These are phyloP conservation scores for Chrysanthemum lavandulifolium DNA, from an alignment of 129 eudicot species.

Conservation along the genomic window DNA sequence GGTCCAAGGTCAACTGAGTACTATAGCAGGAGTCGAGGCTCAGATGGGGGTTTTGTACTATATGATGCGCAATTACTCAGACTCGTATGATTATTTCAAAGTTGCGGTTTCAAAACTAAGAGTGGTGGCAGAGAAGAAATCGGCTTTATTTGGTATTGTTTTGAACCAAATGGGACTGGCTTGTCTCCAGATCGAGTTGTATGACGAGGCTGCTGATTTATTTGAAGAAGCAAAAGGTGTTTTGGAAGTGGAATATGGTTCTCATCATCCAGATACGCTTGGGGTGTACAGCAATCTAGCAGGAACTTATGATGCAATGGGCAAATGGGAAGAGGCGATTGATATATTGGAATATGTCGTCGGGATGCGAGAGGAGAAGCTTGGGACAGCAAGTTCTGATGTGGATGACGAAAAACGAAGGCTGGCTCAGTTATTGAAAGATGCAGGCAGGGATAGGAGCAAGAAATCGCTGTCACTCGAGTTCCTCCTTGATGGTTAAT, in stretches of 20 bases:
- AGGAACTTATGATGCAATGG: constrained; percentile 96
- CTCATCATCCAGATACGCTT: constrained; percentile 79
- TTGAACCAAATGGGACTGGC: constrained; percentile 88
- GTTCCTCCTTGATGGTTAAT: constrained; percentile 48
- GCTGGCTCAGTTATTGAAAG: constrained; percentile 55
- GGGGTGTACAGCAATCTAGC: constrained; percentile 94
- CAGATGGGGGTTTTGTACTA: constrained; percentile 83
- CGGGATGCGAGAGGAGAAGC: constrained; percentile 79
- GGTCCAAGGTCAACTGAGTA: constrained; percentile 60
- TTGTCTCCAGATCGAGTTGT: constrained; percentile 59
- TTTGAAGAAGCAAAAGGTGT: constrained; percentile 83
- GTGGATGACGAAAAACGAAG: constrained; percentile 78
- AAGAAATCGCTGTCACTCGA: constrained; percentile 69
- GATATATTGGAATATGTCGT: constrained; percentile 74
- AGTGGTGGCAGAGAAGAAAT: constrained; percentile 62
- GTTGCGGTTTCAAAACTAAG: constrained; percentile 59
- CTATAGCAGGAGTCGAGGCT: constrained; percentile 84
- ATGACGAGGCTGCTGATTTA: constrained; percentile 83
- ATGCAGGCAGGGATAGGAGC: constrained; percentile 56
- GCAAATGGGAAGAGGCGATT: constrained; percentile 83
- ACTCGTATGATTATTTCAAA: constrained; percentile 62
- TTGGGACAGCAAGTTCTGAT: constrained; percentile 82
- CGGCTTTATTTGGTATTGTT: constrained; percentile 66
- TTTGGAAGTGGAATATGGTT: constrained; percentile 79
- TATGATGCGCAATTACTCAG: constrained; percentile 53